Percentiles rank a stretch among this genome's conserved stretches.
phyloP scores from a whole-genome alignment of 169 alveolate species.

The Perkinsus olseni region DNA sequence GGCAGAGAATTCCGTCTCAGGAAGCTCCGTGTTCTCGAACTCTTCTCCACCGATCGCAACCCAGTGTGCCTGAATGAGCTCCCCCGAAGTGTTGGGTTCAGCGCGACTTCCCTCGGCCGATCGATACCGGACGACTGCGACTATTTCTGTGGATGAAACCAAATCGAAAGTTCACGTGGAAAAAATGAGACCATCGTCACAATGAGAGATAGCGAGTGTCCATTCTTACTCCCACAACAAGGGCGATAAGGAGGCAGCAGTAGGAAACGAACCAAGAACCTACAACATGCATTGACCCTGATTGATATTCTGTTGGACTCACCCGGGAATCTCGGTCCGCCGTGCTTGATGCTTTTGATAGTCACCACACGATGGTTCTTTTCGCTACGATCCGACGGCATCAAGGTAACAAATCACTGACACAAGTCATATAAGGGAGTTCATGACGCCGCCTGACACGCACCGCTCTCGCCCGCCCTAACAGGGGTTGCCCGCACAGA shows the following conservation, averaged over 20 bases:
- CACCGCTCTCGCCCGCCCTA: background rate
- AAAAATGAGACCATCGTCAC: too few relatives aligned
- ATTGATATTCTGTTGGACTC: background rate
- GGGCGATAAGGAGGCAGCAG: background rate
- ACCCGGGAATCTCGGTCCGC: background rate
- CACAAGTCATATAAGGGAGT: too few relatives aligned
- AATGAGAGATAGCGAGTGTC: too few relatives aligned
- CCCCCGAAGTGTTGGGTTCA: background rate
- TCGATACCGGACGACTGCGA: too few relatives aligned
- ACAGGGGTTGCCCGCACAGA: too few relatives aligned
- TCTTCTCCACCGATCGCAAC: background rate
- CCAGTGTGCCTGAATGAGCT: background rate
- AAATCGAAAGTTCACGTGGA: too few relatives aligned
- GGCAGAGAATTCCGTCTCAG: background rate
- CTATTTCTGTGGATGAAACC: too few relatives aligned
- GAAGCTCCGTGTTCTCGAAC: background rate
- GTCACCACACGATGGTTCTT: background rate
- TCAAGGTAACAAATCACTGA: background rate
- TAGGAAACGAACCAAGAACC: background rate
- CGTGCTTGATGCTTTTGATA: background rate
- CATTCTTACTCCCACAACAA: background rate
- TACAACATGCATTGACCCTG: background rate
- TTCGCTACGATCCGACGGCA: background rate
- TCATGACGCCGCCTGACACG: too few relatives aligned
- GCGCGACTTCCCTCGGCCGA: too few relatives aligned